A percentile compares a stretch with the other conserved stretches of the same genome.
Evolutionary conservation across 805 yeast species (phyloP).

Genomic region (Starmerella stellata): DNA sequence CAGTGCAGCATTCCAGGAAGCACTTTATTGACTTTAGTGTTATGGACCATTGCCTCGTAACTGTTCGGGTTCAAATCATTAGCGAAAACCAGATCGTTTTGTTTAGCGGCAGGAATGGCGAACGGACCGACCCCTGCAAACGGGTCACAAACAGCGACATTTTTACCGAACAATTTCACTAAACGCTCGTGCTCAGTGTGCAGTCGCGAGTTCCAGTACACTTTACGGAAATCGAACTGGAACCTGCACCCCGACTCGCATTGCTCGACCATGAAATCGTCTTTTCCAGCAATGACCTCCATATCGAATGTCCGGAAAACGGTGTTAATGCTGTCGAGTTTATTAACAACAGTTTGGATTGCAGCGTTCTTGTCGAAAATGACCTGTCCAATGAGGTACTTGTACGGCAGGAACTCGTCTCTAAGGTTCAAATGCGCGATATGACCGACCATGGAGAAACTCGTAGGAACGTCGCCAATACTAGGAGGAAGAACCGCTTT

Average conservation of each 20-base stretch:
- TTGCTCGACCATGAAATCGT: conserved; percentile 60
- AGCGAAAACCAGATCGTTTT: conserved; percentile 61
- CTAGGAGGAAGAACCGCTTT: conserved; percentile 59
- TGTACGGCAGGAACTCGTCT: conserved; percentile 70
- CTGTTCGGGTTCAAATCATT: conserved; percentile 88
- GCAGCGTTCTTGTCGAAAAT: conserved; percentile 64
- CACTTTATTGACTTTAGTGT: conserved; percentile 49
- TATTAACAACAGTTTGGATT: conserved; percentile 78
- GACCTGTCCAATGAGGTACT: conserved; percentile 67
- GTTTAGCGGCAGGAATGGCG: conserved; percentile 87
- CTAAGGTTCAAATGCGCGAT: conserved; percentile 80
- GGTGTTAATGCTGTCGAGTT: conserved; percentile 70
- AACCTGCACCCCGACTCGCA: conserved; percentile 73
- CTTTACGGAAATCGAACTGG: conserved; percentile 76
- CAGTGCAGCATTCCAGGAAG: conserved; percentile 35
- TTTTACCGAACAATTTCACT: conserved; percentile 38
- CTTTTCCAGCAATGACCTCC: conserved; percentile 78
- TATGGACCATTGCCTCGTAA: conserved; percentile 46
- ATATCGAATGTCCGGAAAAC: conserved; percentile 80
- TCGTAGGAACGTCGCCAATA: conserved; percentile 62
- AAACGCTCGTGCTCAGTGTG: conserved; percentile 85
- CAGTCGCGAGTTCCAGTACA: conserved; percentile 91
- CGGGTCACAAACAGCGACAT: conserved; percentile 76
- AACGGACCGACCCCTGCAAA: conserved; percentile 99
- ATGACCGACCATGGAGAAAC: conserved; percentile 88